Conservation (phyloP, 1,139 yeast species). For the Scheffersomyces stambukii region DNA sequence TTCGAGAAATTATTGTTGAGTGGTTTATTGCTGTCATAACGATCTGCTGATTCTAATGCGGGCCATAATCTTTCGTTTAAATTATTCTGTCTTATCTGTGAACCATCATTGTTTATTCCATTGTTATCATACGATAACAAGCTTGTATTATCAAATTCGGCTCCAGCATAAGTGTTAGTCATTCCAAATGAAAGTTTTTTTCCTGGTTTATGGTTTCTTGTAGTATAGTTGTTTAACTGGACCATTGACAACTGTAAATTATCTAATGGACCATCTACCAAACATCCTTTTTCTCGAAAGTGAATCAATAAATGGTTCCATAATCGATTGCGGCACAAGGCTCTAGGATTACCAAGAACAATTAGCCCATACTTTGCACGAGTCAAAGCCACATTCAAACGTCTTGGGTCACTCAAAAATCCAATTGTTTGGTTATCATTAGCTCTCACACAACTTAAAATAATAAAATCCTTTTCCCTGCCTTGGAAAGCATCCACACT, state of each 20-base stretch:
- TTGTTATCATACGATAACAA: constrained; percentile 41
- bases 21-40: constrained; percentile 14
- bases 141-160: constrained; percentile 45
- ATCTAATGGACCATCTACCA: constrained; percentile 90
- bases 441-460: constrained; percentile 87
- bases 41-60: constrained; percentile 14
- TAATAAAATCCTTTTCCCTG: constrained; percentile 87
- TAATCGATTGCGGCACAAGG: constrained; percentile 63
- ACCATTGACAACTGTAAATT: constrained; percentile 71
- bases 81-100: constrained; percentile 1
- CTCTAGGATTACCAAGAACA: constrained; percentile 80
- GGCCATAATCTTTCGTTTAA: constrained; percentile 31
- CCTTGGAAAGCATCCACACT: constrained; percentile 97
- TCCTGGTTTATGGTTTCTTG: constrained; percentile 3
- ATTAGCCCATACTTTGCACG: constrained; percentile 85
- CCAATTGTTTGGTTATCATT: constrained; percentile 83
- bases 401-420: constrained; percentile 82
- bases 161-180: constrained; percentile 8
- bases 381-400: constrained; percentile 89
- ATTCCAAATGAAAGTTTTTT: constrained; percentile 10
- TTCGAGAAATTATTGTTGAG: constrained; percentile 43
- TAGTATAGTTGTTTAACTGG: constrained; percentile 34
- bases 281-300: constrained; percentile 78
- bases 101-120: background rate
- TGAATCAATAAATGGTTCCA: constrained; percentile 81